Base-by-base conservation (phyloP, 441 rosid species). In the Mallotus japonicus region DNA sequence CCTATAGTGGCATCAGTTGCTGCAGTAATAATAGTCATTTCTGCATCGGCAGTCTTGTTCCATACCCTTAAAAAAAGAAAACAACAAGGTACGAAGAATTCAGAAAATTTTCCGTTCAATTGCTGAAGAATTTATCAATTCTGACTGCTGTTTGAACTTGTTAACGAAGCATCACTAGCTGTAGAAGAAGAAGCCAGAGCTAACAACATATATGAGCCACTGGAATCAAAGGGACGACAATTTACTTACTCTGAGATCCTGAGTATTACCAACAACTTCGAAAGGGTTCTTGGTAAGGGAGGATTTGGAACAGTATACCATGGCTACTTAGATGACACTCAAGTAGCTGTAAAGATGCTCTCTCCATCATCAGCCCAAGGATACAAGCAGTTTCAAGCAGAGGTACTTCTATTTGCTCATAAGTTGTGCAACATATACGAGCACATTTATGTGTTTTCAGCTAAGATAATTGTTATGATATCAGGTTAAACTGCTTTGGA, bases 301-400 rank as follows among this genome's bases (percentile, higher is more conserved):
- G 82, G 79, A 50, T 82, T 80, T 47, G 84, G 85, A 71, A 75
- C 73, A 10, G 89, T 79, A 42, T 82, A 75, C 65, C 79, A 77
- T 57, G 84, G 84, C 55, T 44, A 3, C 37, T 32, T 84, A 4
- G 65, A 69, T 51, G 72, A 65, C 24, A 51, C 76, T 13, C 71
- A 63, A 63, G 84, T 84, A 15, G 89, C 86, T 17, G 79, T 84
- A 15, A 86, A 86, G 69, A 74, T 86, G 68, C 74, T 84, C 10
- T 79, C 84, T 56, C 62, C 67, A 4, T 73, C 79, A 5, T 79
- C 85, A 8, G 20, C 19, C 34, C 83, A 80, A 76, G 85, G 82
- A 54, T 78, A 69, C 67, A 74, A 65, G 53, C 65, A 84, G 65
- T 84, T 79, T 22, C 64, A 40, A 15, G 72, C 80, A 6, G 81